phyloP scores from a whole-genome alignment of 768 basidiomycete species.

The Psilocybe subaeruginosa region DNA sequence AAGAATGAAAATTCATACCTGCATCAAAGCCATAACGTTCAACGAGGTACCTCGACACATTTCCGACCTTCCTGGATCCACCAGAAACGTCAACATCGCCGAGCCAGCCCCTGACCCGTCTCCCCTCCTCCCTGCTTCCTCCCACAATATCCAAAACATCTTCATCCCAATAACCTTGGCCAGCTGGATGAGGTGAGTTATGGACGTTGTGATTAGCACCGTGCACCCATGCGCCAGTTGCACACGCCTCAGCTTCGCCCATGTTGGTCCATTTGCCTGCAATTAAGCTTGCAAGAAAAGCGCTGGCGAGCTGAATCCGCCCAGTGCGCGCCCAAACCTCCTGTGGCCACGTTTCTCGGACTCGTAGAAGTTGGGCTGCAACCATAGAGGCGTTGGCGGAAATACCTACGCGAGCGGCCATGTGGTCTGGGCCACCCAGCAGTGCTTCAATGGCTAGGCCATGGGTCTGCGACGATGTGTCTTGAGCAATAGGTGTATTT shows the following conservation, averaged over 20 bases:
- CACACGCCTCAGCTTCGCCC: slow-evolving; percentile 76
- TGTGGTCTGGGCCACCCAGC: slow-evolving; percentile 76
- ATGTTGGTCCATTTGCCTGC: slow-evolving; percentile 74
- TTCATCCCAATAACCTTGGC: slow-evolving; percentile 78
- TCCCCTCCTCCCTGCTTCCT: slow-evolving; percentile 73
- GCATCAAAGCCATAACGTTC: slow-evolving; percentile 83
- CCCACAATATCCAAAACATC: slow-evolving; percentile 77
- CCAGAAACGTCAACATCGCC: slow-evolving; percentile 80
- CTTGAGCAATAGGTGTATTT: slow-evolving; percentile 76
- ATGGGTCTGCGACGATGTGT: slow-evolving; percentile 81
- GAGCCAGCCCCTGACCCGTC: slow-evolving; percentile 74
- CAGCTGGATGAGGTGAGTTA: slow-evolving; percentile 19
- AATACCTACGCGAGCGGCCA: slow-evolving; percentile 77
- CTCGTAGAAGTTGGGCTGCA: slow-evolving; percentile 75
- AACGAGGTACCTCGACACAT: slow-evolving; percentile 72
- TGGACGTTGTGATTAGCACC: slow-evolving; percentile 35
- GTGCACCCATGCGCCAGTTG: slow-evolving; percentile 82
- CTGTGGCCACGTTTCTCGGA: slow-evolving; percentile 76
- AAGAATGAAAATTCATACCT: slow-evolving; percentile 41
- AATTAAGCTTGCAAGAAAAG: slow-evolving; percentile 72
- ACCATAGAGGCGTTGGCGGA: slow-evolving; percentile 71
- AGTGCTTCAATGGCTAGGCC: slow-evolving; percentile 75
- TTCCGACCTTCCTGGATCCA: slow-evolving; percentile 64
- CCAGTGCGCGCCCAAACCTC: slow-evolving; percentile 83
- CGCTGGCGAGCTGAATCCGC: slow-evolving; percentile 75